Conservation (phyloP, 805 yeast genomes). For the Scheffersomyces lignosus region DNA sequence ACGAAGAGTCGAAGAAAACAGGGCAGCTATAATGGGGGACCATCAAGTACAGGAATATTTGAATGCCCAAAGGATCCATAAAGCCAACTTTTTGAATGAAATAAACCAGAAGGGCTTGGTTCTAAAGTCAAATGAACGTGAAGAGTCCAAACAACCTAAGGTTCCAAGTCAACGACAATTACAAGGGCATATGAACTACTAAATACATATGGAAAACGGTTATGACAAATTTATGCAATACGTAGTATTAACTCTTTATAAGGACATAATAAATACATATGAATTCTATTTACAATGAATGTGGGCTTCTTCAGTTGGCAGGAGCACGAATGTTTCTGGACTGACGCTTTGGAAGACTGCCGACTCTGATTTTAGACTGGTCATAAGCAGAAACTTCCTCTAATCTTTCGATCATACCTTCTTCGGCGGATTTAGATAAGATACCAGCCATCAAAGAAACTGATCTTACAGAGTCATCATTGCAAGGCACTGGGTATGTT, state of each 20-base stretch:
- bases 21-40: slow-evolving; percentile 7
- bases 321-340: too few species aligned
- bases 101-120: slow-evolving; percentile 20
- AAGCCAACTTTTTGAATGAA: slow-evolving; percentile 22
- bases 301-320: too few species aligned
- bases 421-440: slow-evolving; percentile 79
- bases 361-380: not conserved
- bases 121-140: slow-evolving; percentile 5
- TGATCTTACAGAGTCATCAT: slow-evolving; percentile 87
- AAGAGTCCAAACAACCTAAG: too few species aligned
- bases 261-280: too few species aligned
- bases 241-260: too few species aligned
- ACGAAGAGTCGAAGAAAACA: slow-evolving; percentile 6
- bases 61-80: slow-evolving; percentile 19
- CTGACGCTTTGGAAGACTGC: too few species aligned
- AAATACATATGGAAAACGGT: not conserved
- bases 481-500: slow-evolving; percentile 94
- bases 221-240: slow-evolving; percentile 1
- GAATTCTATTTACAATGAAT: not conserved
- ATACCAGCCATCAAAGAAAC: slow-evolving; percentile 80
- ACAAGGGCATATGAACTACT: too few species aligned
- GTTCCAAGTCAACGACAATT: too few species aligned
- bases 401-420: slow-evolving; percentile 65
- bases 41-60: slow-evolving; percentile 14
- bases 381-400: slow-evolving; percentile 3